Percentiles rank a stretch among this genome's conserved stretches.
These are phyloP conservation scores for Amphichorda felina DNA, from an alignment of 2,329 filamentous ascomycete genomes.

Conservation along the genomic window DNA sequence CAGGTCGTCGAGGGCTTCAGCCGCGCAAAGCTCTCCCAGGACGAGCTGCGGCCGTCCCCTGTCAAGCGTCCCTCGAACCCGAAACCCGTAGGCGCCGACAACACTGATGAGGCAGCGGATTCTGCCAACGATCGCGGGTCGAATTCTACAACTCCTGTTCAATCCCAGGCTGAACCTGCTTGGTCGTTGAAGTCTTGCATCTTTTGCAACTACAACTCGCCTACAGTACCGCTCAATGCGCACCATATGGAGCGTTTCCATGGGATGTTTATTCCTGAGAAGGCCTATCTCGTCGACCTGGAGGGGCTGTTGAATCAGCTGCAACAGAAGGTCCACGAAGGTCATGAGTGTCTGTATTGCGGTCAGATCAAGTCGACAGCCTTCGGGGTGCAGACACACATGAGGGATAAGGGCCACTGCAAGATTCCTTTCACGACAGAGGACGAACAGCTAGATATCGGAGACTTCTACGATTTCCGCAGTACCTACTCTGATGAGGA, in stretches of 20 bases:
- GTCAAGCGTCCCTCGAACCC: conserved; percentile 44
- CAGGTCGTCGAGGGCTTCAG: conserved; percentile 69
- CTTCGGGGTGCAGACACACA: conserved; percentile 83
- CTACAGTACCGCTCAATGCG: conserved; percentile 63
- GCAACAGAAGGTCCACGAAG: conserved; percentile 66
- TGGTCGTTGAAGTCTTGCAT: conserved; percentile 53
- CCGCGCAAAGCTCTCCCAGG: conserved; percentile 51
- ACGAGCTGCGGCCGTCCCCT: conserved; percentile 31
- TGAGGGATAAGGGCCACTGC: conserved; percentile 94
- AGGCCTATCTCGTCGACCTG: conserved; percentile 67
- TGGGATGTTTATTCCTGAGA: conserved; percentile 93
- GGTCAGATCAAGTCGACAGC: conserved; percentile 70
- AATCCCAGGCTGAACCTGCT: conserved; percentile 18
- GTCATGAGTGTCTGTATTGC: conserved; percentile 80
- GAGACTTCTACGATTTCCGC: conserved; percentile 94
- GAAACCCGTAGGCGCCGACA: conserved; percentile 24
- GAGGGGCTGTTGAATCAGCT: conserved; percentile 72
- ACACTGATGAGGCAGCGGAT: conserved; percentile 32
- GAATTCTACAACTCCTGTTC: conserved; percentile 26
- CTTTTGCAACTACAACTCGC: conserved; percentile 84
- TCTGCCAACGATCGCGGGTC: conserved; percentile 27
- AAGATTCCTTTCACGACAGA: conserved; percentile 88
- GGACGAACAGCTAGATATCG: conserved; percentile 84
- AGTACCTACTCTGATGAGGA: conserved; percentile 72
- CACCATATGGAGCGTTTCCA: conserved; percentile 87